Base-by-base conservation (phyloP, 2,329 filamentous ascomycete species). In the Sporothrix brunneoviolacea region DNA sequence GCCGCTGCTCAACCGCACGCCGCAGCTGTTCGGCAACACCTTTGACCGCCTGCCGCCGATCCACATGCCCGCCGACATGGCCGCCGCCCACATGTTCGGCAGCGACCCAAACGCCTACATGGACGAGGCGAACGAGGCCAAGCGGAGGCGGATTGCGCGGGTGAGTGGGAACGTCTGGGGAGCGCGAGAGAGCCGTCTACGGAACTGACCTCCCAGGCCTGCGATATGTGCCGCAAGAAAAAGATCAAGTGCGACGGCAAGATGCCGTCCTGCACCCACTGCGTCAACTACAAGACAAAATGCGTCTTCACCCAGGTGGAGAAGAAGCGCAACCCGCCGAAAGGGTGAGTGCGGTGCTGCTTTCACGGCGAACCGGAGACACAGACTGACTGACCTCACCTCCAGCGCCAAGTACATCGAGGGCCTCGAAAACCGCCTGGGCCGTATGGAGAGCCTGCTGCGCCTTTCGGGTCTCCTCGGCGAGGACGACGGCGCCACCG, bases 211-310 rank as follows among this genome's bases (percentile, higher is more conserved):
- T 8, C 9, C 4, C 54, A 91, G 87, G 90, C 90, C 46, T 95
- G 90, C 71, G 91, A 95, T 61, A 94, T 95, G 90, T 97, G 91
- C 66, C 80, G 91, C 61, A 95, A 95, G 72, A 91, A 88, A 70
- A 95, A 91, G 76, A 93, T 97, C 70, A 97, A 97, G 71, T 97
- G 91, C 69, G 93, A 97, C 65, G 91, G 93, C 59, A 95, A 94
- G 71, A 82, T 95, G 70, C 91, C 93, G 33, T 83, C 90, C 54
- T 98, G 93, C 69, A 91, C 88, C 8, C 93, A 97, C 69, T 98
- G 91, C 68, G 86, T 86, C 66, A 97, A 96, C 68, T 96, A 96
- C 75, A 96, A 96, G 76, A 96, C 91, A 5, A 90, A 95, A 61
- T 98, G 91, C 67, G 81, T 95, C 60, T 97, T 97, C 65, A 97